Percentiles rank a stretch among this genome's conserved stretches.
Evolutionary conservation across 2,329 filamentous ascomycete genomes (phyloP).

Genomic region (Whalleya microplaca): DNA sequence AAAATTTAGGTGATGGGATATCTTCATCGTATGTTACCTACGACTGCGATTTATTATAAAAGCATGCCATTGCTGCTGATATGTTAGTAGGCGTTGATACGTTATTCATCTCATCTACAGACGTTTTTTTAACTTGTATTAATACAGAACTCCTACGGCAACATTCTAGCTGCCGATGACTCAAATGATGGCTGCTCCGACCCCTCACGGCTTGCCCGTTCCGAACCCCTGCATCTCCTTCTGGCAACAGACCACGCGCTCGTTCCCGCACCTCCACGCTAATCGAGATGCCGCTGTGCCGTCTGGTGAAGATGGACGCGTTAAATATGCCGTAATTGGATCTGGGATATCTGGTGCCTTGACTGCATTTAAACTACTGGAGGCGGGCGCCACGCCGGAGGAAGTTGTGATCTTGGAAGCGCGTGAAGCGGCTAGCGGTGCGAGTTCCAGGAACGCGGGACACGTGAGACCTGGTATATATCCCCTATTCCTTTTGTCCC

Average conservation of each 20-base stretch:
- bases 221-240: slow-evolving; percentile 36
- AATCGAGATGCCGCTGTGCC: slow-evolving; percentile 40
- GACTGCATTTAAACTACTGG: slow-evolving; percentile 45
- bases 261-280: slow-evolving; percentile 45
- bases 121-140: background rate
- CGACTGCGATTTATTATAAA: no score
- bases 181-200: background rate
- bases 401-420: slow-evolving; percentile 48
- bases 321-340: slow-evolving; percentile 45
- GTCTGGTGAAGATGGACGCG: slow-evolving; percentile 6
- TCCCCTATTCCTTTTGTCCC: background rate
- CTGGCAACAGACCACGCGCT: slow-evolving; percentile 50
- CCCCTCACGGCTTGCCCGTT: slow-evolving; percentile 21
- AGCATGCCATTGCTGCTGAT: no score
- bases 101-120: background rate
- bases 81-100: no score
- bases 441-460: slow-evolving; percentile 49
- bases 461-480: slow-evolving; percentile 43
- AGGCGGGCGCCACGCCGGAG: slow-evolving; percentile 36
- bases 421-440: slow-evolving; percentile 48
- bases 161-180: background rate
- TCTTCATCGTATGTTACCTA: no score
- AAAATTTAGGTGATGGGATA: no score
- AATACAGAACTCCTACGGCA: background rate
- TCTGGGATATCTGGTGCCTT: slow-evolving; percentile 47